Evolutionary conservation across 768 basidiomycete species (phyloP), one percentile per base, ranked within the genome.

Genomic region (Scleroderma citrinum): DNA sequence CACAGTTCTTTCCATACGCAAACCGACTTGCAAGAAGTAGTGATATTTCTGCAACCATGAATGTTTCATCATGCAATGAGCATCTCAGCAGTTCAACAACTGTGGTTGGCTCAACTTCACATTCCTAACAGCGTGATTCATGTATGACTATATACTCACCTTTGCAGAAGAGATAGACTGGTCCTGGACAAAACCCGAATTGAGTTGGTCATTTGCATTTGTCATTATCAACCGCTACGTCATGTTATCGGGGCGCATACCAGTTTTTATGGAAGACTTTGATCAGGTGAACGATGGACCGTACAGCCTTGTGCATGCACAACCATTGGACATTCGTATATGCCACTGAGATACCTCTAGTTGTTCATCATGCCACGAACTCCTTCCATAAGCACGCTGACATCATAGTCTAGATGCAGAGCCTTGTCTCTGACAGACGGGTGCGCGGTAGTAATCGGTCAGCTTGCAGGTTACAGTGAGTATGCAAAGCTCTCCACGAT

Each of bases 81-180:
- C 13, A 12, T 13, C 5, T n/a, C n/a, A 12, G 3, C 12, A 35
- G 13, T 35, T n/a, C 12, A 3, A 13, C 12, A 13, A n/a, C 13
- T n/a, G 4, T 5, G 3, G 12, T n/a, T 12, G n/a, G 34, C 34
- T 35, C 12, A 16, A n/a, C n/a, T 42, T 26, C 21, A 20, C 16
- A 23, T 26, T 29, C 24, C 7, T n/a, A 5, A 5, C 38, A 59
- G 68, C 47, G 20, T 42, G 69, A 8, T 46, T 69, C 10, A 58
- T 69, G 12, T 72, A 73, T 49, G 77, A 80, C 41, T 76, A 74
- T 51, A 36, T 63, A 44, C 58, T 76, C 31, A 80, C 77, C 0
- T 52, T 78, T 4, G 42, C 50, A 1, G 40, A 51, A 23, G 77
- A 80, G 52, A 60, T 75, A 7, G 68, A 72, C 16, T 59, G 65